Evolutionary conservation across 164 flowering plant genomes (phyloP).

Genomic region (Kingdonia uniflora): DNA sequence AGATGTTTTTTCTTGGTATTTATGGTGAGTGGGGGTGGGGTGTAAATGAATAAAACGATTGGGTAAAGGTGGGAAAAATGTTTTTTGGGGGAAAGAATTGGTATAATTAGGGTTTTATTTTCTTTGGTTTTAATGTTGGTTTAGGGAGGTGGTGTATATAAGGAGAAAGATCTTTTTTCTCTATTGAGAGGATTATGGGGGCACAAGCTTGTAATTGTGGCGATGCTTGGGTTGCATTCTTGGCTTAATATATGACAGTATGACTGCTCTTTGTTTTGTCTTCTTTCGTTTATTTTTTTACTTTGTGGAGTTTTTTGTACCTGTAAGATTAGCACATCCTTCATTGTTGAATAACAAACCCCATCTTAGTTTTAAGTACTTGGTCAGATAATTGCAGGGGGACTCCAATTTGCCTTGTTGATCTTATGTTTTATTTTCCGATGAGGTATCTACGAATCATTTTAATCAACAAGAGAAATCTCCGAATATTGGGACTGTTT

Average conservation of each 20-base stretch:
- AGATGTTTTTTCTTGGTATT: slow-evolving; percentile 8
- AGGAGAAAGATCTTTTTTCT: slow-evolving; percentile 13
- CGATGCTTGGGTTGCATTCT: slow-evolving; percentile 23
- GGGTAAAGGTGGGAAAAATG: slow-evolving; percentile 11
- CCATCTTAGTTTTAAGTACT: too few species aligned
- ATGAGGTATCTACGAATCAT: too few species aligned
- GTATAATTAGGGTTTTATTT: slow-evolving; percentile 8
- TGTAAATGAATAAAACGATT: slow-evolving; percentile 32
- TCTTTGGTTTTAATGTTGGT: slow-evolving; percentile 2
- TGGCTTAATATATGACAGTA: slow-evolving; percentile 20
- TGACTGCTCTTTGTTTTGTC: slow-evolving; percentile 29
- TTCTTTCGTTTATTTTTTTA: background rate
- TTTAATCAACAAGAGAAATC: too few species aligned
- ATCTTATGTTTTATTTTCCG: too few species aligned
- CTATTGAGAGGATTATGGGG: slow-evolving; percentile 13
- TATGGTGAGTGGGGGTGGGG: slow-evolving; percentile 5
- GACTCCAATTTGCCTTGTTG: too few species aligned
- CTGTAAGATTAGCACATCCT: too few species aligned
- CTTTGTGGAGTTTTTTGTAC: too few species aligned
- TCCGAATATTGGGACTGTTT: too few species aligned
- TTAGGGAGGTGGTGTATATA: slow-evolving; percentile 15
- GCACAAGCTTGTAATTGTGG: slow-evolving; percentile 26
- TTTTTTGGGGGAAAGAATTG: slow-evolving; percentile 11
- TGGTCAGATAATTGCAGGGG: too few species aligned
- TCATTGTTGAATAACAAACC: too few species aligned